Evolutionary conservation across 169 alveolate genomes (phyloP).

Genomic region (Plasmodium berghei): DNA sequence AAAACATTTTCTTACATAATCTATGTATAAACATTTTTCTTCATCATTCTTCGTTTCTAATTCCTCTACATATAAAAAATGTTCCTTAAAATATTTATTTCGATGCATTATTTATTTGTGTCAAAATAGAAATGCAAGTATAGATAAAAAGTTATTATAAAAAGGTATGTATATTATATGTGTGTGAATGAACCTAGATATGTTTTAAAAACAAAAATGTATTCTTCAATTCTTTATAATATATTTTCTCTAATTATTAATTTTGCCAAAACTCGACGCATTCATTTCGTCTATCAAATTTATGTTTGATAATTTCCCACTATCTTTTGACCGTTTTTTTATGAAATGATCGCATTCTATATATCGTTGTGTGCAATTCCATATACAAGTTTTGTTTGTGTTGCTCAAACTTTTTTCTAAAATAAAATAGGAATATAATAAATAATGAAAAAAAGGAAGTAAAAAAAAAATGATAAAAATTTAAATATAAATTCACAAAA

Average conservation of each 20-base stretch:
- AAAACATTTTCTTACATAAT: slow-evolving; percentile 51
- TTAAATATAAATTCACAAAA: background rate
- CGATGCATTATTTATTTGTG: slow-evolving; percentile 6
- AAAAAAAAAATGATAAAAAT: background rate
- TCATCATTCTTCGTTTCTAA: slow-evolving; percentile 4
- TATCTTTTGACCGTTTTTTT: slow-evolving; percentile 60
- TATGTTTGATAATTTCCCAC: slow-evolving; percentile 3
- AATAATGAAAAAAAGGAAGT: background rate
- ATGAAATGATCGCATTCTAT: slow-evolving; percentile 56
- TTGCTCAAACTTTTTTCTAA: slow-evolving; percentile 70
- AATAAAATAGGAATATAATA: background rate
- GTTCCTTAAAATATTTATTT: slow-evolving; percentile 34
- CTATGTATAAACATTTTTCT: slow-evolving; percentile 8
- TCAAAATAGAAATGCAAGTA: background rate
- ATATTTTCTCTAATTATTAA: background rate
- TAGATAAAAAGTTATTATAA: background rate
- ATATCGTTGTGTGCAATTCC: slow-evolving; percentile 75
- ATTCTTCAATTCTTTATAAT: background rate
- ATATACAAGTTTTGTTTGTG: slow-evolving; percentile 59
- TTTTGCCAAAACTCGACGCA: background rate
- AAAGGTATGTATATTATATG: background rate
- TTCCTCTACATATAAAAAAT: slow-evolving; percentile 35
- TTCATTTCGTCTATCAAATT: slow-evolving; percentile 22
- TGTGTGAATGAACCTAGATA: background rate
- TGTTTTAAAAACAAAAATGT: no score